These are phyloP conservation scores for Lipomyces oligophaga DNA, from an alignment of 805 yeast genomes.

Conservation along the genomic window DNA sequence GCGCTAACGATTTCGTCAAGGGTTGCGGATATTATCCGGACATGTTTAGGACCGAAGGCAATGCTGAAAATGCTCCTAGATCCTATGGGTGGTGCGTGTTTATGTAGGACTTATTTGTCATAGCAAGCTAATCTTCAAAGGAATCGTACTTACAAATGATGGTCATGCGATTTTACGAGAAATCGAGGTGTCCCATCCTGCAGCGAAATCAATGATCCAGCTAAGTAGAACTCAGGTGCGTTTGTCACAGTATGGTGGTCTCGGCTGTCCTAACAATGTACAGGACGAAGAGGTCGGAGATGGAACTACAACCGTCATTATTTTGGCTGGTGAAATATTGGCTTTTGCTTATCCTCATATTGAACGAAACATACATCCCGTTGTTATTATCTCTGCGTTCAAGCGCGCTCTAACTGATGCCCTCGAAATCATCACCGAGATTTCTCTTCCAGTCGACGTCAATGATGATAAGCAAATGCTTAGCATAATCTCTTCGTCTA, in stretches of 20 bases:
- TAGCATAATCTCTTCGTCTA: conserved; percentile 79
- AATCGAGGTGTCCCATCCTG: conserved; percentile 93
- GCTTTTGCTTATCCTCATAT: conserved; percentile 91
- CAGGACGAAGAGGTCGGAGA: conserved; percentile 99
- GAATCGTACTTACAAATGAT: conserved; percentile 93
- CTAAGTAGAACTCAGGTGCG: conserved; percentile 65
- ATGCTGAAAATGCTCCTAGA: conserved; percentile 97
- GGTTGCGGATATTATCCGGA: conserved; percentile 93
- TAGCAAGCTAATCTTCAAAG: conserved; percentile 49
- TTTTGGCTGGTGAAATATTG: conserved; percentile 92
- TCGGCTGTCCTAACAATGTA: not conserved
- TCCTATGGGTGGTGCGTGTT: conserved; percentile 57
- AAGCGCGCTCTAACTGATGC: conserved; percentile 90
- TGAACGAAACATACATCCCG: conserved; percentile 95
- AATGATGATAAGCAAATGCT: conserved; percentile 83
- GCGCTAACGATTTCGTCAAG: conserved; percentile 16
- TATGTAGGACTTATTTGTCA: not conserved
- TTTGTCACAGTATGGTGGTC: not conserved
- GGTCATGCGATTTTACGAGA: conserved; percentile 98
- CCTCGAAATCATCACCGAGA: conserved; percentile 75
- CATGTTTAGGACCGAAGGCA: conserved; percentile 98
- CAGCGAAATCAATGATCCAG: conserved; percentile 98
- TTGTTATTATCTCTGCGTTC: conserved; percentile 88
- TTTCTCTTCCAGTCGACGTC: conserved; percentile 78
- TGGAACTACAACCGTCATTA: conserved; percentile 96